Evolutionary conservation across 139 green algal genomes (phyloP).

Genomic region (Chlamydomonas schloesseri): DNA sequence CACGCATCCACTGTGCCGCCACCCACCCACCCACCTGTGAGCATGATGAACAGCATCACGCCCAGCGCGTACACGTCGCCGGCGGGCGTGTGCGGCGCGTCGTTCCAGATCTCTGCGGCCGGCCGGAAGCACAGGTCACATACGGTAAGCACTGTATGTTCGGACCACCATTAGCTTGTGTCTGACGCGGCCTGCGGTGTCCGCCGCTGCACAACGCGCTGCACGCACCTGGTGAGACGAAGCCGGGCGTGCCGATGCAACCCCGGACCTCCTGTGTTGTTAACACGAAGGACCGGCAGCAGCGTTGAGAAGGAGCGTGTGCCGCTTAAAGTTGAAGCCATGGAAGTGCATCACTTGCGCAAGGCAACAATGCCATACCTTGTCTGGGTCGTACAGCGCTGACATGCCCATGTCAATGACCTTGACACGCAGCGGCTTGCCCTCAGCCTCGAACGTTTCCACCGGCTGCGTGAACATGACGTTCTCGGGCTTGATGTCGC

Average conservation of each 20-base stretch:
- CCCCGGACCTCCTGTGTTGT: constrained; percentile 32
- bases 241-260: constrained; percentile 57
- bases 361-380: background rate
- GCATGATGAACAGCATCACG: constrained; percentile 64
- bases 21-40: constrained; percentile 26
- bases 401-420: constrained; percentile 66
- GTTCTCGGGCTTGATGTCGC: constrained; percentile 67
- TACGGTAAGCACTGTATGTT: no score
- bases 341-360: no score
- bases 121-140: no score
- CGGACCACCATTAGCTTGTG: no score
- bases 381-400: constrained; percentile 33
- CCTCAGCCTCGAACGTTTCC: constrained; percentile 24
- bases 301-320: no score
- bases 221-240: constrained; percentile 50
- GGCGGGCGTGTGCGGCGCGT: constrained; percentile 19
- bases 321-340: no score
- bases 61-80: constrained; percentile 52
- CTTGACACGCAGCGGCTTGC: constrained; percentile 48
- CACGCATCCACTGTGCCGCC: no score
- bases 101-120: constrained; percentile 33
- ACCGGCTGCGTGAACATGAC: constrained; percentile 50
- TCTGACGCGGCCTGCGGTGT: no score
- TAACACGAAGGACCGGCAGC: no score
- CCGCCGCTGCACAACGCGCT: no score